These are phyloP conservation scores for Oemleria cerasiformis DNA, from an alignment of 306 rosid species.

Conservation along the genomic window DNA sequence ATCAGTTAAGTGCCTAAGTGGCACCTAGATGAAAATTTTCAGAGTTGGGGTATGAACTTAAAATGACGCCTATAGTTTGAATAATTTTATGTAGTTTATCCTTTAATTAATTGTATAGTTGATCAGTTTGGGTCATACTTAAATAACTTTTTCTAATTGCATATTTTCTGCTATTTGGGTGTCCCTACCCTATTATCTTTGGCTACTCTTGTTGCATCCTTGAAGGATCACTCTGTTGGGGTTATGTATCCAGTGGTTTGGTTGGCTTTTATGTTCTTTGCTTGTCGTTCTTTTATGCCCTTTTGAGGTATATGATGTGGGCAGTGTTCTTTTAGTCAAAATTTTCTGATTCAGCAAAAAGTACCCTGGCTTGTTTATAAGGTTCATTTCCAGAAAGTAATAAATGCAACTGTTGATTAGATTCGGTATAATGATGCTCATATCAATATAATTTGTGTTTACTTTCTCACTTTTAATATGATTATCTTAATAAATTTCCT, in stretches of 20 bases:
- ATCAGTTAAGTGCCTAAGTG: no score
- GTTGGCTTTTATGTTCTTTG: neutral
- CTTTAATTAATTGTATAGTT: neutral
- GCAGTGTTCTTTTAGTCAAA: no score
- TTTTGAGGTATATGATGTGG: no score
- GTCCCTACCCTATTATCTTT: neutral
- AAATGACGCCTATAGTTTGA: no score
- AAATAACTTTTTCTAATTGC: neutral
- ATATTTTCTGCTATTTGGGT: neutral
- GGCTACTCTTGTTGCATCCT: neutral
- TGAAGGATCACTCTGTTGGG: neutral
- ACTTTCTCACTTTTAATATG: neutral
- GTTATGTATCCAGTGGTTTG: neutral
- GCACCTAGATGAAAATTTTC: no score
- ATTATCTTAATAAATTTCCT: neutral
- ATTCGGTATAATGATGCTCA: neutral
- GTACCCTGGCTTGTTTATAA: no score
- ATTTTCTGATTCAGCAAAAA: neutral
- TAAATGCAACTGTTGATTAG: no score
- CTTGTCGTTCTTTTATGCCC: neutral
- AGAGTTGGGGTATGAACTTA: no score
- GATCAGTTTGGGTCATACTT: neutral
- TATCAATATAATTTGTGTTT: neutral
- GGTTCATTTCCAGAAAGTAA: no score
- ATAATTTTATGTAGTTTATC: no score